Conservation (phyloP, 371 early-diverging fungal genomes). For the Dinochytrium kinnereticum region DNA sequence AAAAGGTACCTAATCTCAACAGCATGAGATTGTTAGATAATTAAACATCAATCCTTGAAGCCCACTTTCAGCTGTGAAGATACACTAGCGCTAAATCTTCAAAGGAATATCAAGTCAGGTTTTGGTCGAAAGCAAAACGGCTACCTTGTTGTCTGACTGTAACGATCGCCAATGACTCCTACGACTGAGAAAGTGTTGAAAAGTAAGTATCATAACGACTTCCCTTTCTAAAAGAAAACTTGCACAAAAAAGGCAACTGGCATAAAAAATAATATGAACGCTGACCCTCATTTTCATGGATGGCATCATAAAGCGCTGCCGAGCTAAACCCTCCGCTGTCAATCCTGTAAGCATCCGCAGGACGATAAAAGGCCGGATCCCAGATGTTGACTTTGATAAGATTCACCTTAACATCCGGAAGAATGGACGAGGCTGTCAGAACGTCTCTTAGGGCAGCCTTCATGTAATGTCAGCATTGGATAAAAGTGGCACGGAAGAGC, state of each 20-base stretch:
- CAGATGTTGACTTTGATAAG: conserved; percentile 29
- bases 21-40: not conserved
- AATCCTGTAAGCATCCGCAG: conserved; percentile 6
- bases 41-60: not conserved
- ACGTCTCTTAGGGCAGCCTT: conserved; percentile 29
- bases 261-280: not conserved
- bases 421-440: conserved; percentile 6
- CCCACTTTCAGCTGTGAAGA: conserved; percentile 25
- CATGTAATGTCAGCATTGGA: not conserved
- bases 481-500: not conserved
- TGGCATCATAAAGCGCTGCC: conserved; percentile 13
- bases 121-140: not conserved
- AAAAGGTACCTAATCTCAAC: conserved; percentile 26
- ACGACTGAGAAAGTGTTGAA: conserved; percentile 8
- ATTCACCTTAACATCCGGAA: conserved; percentile 10
- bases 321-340: conserved; percentile 32
- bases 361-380: conserved; percentile 21
- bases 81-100: conserved; percentile 23
- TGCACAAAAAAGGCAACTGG: not conserved
- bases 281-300: conserved; percentile 12
- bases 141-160: conserved; percentile 18
- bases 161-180: conserved; percentile 26
- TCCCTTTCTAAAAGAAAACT: not conserved
- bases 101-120: not conserved
- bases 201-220: too few species aligned